phyloP scores from a whole-genome alignment of 805 yeast species.

The Schwanniomyces polymorphus region DNA sequence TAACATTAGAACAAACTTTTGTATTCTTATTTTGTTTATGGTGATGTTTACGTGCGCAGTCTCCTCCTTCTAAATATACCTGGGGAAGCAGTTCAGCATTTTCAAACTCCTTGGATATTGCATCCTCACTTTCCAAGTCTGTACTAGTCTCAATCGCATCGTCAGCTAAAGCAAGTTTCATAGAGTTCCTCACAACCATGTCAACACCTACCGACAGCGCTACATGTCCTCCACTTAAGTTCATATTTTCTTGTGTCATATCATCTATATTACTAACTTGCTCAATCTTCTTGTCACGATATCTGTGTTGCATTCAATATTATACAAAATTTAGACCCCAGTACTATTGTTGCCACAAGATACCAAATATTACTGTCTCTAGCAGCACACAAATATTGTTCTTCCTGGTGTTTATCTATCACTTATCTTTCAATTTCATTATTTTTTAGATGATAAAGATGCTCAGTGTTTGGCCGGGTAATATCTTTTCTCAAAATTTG shows the following conservation, averaged over 20 bases:
- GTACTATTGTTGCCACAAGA: background rate
- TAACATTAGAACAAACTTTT: too few species aligned
- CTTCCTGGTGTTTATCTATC: background rate
- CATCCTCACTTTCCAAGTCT: background rate
- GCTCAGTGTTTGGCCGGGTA: background rate
- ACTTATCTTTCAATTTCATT: background rate
- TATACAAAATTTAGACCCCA: background rate
- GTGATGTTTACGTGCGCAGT: background rate
- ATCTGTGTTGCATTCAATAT: background rate
- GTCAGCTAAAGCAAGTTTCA: background rate
- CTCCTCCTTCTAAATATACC: background rate
- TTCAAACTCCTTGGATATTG: background rate
- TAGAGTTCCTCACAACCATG: background rate
- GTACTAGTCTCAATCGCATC: background rate
- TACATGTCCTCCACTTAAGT: background rate
- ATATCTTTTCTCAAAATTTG: background rate
- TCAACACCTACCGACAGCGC: background rate
- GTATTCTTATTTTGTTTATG: background rate
- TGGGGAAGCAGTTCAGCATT: background rate
- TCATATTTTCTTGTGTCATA: background rate
- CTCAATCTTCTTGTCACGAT: background rate
- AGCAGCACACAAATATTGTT: background rate
- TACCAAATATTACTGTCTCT: background rate
- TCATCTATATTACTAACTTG: background rate
- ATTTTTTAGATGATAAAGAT: background rate